phyloP scores from a whole-genome alignment of 1,284 basidiomycete species.

The Rhizoctonia solani region DNA sequence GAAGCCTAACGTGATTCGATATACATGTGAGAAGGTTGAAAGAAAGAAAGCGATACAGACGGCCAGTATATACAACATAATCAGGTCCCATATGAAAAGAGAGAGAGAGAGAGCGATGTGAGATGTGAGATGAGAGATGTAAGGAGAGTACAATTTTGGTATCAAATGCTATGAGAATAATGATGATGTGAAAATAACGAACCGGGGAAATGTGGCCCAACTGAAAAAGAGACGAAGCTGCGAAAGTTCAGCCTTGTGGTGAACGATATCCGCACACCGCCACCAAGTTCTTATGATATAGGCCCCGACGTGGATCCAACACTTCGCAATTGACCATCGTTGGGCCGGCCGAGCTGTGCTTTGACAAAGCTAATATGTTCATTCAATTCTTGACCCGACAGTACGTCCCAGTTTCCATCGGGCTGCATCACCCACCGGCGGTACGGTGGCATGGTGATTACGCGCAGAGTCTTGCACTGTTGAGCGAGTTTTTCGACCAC shows the following conservation, averaged over 20 bases:
- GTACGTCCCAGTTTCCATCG: conserved; percentile 3
- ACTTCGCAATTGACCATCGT: conserved; percentile 26
- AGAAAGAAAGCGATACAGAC: not conserved
- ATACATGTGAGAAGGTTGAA: not conserved
- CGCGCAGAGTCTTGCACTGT: conserved; percentile 6
- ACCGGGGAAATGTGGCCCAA: too few relatives aligned
- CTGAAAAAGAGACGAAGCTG: too few relatives aligned
- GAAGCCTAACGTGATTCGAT: not conserved
- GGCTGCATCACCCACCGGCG: conserved; percentile 23
- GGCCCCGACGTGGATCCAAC: not conserved
- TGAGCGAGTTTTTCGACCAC: not conserved
- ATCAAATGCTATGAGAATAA: too few relatives aligned
- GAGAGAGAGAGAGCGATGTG: too few relatives aligned
- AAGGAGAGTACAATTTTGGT: too few relatives aligned
- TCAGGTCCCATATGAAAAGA: too few relatives aligned
- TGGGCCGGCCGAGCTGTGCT: conserved; percentile 25
- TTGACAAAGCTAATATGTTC: conserved; percentile 30
- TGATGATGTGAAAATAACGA: too few relatives aligned
- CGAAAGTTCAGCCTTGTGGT: too few relatives aligned
- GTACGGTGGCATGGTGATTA: conserved; percentile 32
- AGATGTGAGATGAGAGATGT: too few relatives aligned
- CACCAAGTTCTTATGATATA: not conserved
- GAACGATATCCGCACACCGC: too few relatives aligned
- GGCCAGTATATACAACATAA: not conserved
- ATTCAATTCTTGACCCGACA: conserved; percentile 21